phyloP scores from a whole-genome alignment of 176 grass and related monocot species.

The Ensete ventricosum region DNA sequence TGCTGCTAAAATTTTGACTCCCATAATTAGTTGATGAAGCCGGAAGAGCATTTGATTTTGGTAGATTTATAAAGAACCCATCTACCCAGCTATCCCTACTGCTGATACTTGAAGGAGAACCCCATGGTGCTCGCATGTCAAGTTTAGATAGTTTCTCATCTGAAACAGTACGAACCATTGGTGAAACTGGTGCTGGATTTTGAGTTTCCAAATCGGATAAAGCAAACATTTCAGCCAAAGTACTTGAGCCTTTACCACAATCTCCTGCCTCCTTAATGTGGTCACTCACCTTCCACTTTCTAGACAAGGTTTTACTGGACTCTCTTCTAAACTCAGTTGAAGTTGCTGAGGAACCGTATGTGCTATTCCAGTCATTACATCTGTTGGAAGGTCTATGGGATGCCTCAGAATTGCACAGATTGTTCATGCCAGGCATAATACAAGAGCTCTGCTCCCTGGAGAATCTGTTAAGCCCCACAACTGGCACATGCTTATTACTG shows the following conservation, averaged over 20 bases:
- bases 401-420: background rate
- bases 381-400: background rate
- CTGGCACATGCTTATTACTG: background rate
- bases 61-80: constrained; percentile 1
- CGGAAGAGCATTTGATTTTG: background rate
- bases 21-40: background rate
- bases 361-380: background rate
- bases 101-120: constrained; percentile 4
- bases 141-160: background rate
- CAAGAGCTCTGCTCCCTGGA: background rate
- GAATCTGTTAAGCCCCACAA: background rate
- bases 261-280: background rate
- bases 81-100: background rate
- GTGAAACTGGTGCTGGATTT: background rate
- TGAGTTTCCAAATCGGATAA: constrained; percentile 7
- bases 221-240: constrained; percentile 12
- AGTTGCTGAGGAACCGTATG: background rate
- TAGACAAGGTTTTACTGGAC: background rate
- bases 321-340: background rate
- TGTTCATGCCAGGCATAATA: background rate
- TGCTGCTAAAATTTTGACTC: background rate
- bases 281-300: background rate
- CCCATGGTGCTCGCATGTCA: background rate
- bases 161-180: background rate
- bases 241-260: background rate